Conservation (phyloP, 108 stramenopile species). For the Cyclotella atomus region DNA sequence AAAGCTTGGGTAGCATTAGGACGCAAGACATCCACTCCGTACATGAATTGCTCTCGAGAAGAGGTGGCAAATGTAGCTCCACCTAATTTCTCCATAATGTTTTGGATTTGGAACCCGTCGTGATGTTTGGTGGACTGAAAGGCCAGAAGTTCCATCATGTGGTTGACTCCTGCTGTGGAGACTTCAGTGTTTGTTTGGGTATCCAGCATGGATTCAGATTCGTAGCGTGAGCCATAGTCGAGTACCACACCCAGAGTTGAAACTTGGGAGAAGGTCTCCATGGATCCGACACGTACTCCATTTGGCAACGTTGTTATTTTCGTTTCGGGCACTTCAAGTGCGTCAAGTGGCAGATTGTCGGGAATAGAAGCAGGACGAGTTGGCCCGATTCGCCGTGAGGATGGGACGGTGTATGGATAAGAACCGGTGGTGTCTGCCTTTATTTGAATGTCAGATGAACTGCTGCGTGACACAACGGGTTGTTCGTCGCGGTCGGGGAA, state of each 20-base stretch:
- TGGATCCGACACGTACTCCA: conserved; percentile 89
- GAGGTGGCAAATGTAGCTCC: conserved; percentile 82
- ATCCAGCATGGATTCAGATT: conserved; percentile 33
- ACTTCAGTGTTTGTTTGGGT: conserved; percentile 9
- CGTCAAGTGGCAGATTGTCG: conserved; percentile 53
- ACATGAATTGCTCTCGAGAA: conserved; percentile 89
- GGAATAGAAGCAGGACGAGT: conserved; percentile 61
- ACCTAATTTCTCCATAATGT: conserved; percentile 71
- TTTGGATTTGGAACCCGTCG: conserved; percentile 51
- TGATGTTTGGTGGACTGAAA: conserved; percentile 76
- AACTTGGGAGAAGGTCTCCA: conserved; percentile 86
- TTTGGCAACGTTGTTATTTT: conserved; percentile 78
- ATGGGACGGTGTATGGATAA: not conserved
- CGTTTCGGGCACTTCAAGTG: conserved; percentile 67
- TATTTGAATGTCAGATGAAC: conserved; percentile 22
- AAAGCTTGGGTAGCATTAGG: conserved; percentile 85
- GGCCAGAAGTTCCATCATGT: conserved; percentile 92
- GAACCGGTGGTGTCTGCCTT: not conserved
- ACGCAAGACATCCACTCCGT: conserved; percentile 93
- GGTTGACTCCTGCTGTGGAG: conserved; percentile 72
- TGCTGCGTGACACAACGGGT: conserved; percentile 67
- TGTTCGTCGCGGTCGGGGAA: conserved; percentile 77
- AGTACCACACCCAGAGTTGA: conserved; percentile 75
- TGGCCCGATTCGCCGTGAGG: conserved; percentile 41
- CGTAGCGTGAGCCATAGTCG: conserved; percentile 83